Base-by-base conservation (phyloP, 768 basidiomycete species). In the Coprinellus micaceus region DNA sequence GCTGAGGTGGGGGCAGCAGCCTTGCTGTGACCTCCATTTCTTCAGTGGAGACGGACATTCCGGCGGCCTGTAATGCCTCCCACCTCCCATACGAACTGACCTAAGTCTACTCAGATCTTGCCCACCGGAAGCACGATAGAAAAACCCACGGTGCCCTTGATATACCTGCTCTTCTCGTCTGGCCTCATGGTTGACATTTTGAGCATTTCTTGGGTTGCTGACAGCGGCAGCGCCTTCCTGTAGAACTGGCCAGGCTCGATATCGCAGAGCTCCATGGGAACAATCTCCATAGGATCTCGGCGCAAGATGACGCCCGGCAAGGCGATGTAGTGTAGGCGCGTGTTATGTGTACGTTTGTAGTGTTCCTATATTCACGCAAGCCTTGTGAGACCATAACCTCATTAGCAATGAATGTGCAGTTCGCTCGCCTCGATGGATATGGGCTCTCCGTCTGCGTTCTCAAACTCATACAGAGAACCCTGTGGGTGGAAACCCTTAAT, bases 191-290 rank as follows among this genome's bases (percentile, higher is more conserved):
- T n/a, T n/a, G 33, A 33, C 33, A 13, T 13, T 13, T 33, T 6
- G 6, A 33, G 6, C 33, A 33, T n/a, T 33, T 33, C 65, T 5
- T 66, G 39, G 59, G 74, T 59, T 2, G 68, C 52, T 7, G 74
- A 67, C 0, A 72, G 72, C 0, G 76, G 76, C 0, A 84, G 57
- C 56, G 70, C 77, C 50, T 73, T 71, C 52, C 66, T 79, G 61
- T 73, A 84, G 0, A 82, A 61, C 52, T 86, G 84, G 2, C 80
- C 75, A 0, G 74, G 69, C 3, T 73, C 60, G 11, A 86, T 58
- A 0, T 59, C 24, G 53, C 80, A 83, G 0, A 81, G 56, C 56
- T 86, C 83, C 0, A 77, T 71, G 0, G 84, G 84, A 4, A 84
- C 67, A n/a, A 77, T 65, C 0, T 69, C 69, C 0, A 15, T 7